phyloP scores from a whole-genome alignment of 139 green algal genomes.

The Auxenochlorella pyrenoidosa region DNA sequence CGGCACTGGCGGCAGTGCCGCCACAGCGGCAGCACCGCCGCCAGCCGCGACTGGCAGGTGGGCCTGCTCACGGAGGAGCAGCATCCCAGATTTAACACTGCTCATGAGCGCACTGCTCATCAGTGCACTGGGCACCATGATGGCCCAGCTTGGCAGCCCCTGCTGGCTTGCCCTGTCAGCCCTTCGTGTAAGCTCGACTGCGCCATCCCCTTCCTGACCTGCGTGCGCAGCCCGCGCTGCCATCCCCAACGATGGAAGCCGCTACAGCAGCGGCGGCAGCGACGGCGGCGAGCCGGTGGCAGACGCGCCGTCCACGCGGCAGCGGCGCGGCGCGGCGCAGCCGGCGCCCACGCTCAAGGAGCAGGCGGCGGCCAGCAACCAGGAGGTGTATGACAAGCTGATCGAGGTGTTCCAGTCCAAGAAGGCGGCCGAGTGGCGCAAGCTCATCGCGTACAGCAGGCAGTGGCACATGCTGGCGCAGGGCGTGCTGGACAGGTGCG shows the following conservation, averaged over 20 bases:
- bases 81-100: too few species aligned
- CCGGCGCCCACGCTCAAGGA: constrained; percentile 1
- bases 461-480: constrained; percentile 65
- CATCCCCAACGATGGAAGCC: not conserved
- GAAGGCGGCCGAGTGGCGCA: constrained; percentile 62
- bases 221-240: not conserved
- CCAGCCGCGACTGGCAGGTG: not conserved
- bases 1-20: not conserved
- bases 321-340: not conserved
- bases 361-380: constrained; percentile 46
- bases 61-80: not conserved
- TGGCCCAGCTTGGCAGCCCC: too few species aligned
- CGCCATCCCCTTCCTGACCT: not conserved
- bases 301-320: constrained; percentile 1
- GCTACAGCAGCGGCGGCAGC: not conserved
- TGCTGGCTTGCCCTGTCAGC: too few species aligned
- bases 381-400: constrained; percentile 70
- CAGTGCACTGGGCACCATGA: too few species aligned
- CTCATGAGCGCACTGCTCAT: not conserved
- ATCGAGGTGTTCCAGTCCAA: constrained; percentile 65
- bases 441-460: constrained; percentile 70
- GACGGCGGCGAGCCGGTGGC: not conserved
- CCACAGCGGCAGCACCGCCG: not conserved
- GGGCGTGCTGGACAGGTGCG: constrained; percentile 56
- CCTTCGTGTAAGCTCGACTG: too few species aligned